Evolutionary conservation across 2,329 filamentous ascomycete genomes (phyloP).

Genomic region (Colletotrichum endophyticum): DNA sequence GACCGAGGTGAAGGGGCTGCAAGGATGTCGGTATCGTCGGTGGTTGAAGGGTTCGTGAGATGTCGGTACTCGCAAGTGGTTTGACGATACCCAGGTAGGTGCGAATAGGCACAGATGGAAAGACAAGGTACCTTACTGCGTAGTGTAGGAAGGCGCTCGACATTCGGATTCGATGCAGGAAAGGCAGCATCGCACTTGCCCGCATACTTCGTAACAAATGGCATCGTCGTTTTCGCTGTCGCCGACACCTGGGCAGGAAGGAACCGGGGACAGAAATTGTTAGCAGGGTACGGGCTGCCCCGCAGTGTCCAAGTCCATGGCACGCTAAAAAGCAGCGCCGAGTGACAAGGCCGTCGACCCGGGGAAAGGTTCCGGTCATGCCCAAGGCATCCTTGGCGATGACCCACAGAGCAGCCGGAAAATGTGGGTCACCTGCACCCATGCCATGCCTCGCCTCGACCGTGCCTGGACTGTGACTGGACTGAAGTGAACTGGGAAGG

Average conservation of each 20-base stretch:
- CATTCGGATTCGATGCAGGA: background rate
- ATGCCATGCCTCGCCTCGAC: background rate
- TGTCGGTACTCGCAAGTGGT: background rate
- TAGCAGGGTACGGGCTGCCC: constrained; percentile 8
- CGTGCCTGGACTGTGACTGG: background rate
- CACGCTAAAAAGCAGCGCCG: background rate
- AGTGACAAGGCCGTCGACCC: background rate
- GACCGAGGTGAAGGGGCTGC: background rate
- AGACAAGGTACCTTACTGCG: background rate
- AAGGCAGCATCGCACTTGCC: background rate
- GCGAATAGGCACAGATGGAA: background rate
- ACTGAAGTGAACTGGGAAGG: background rate
- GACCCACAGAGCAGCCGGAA: background rate
- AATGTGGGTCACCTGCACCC: background rate
- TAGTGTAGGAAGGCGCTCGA: background rate
- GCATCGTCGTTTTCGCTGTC: background rate
- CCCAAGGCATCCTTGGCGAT: background rate
- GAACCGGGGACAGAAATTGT: constrained; percentile 3
- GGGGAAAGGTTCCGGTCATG: constrained; percentile 21
- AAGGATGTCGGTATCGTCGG: background rate
- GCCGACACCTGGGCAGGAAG: background rate
- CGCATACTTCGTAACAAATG: background rate
- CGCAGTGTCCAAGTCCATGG: constrained; percentile 16
- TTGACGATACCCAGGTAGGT: background rate
- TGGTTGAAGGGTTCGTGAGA: background rate